Base-by-base conservation (phyloP, 2,329 filamentous ascomycete species). In the Trichoderma breve region DNA sequence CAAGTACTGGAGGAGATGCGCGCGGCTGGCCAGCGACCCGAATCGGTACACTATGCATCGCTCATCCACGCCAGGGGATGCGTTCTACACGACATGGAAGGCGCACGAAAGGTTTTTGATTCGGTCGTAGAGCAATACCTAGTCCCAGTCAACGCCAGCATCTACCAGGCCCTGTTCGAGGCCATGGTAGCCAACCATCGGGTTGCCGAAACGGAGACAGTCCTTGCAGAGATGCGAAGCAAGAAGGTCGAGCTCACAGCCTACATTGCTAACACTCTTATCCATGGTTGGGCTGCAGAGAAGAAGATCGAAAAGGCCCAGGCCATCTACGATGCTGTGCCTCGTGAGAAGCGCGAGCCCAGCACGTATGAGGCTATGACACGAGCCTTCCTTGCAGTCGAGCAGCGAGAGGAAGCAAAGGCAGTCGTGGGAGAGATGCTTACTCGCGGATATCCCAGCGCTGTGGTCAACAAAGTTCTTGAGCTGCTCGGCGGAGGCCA, bases 281-380 rank as follows among this genome's bases (percentile, higher is more conserved):
- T 99, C 78, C 95, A 98, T 79, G 96, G 96, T 74, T 99, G 96
- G 95, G 93, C 95, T 26, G 88, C 91, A 15, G 92, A 93, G 80
- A 92, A 92, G 82, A 88, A 97, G 74, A 92, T 98, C 58, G 83
- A 84, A 73, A 95, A 94, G 82, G 93, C 94, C 21, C 90, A 91
- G 78, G 84, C 87, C 28, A 90, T 98, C 73, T 99, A 97, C 80
- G 88, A 92, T 72, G 86, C 88, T n/a, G 91, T 99, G 4, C 89
- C 91, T 9, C 87, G 89, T 32, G 88, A 90, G 70, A 94, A 91
- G 83, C 91, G 96, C 71, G 96, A 99, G 84, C 96, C 96, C 4
- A 98, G 94, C 85, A 99, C 96, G 5, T 99, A 99, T 81, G 96
- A 99, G 84, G 95, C 95, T 53, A 99, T 99, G 96, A 97, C 95